These are phyloP conservation scores for Ricinus communis DNA, from an alignment of 345 rosid genomes.

Conservation along the genomic window DNA sequence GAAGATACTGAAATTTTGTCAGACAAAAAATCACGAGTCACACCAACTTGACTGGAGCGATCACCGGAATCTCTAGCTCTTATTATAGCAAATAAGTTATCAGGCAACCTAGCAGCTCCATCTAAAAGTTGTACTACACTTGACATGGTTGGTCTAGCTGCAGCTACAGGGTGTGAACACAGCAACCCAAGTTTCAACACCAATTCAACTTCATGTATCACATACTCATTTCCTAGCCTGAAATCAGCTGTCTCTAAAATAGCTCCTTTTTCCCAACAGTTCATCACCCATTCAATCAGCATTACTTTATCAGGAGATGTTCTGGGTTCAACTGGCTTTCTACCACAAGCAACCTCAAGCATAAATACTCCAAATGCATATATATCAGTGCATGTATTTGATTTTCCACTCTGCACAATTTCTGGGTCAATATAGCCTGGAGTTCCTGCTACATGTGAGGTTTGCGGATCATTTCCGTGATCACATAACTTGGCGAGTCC, in stretches of 20 bases:
- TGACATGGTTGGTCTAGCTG: conserved; percentile 7
- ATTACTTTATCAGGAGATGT: not conserved
- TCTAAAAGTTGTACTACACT: conserved; percentile 1
- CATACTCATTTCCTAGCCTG: conserved; percentile 1
- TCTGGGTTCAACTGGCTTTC: conserved; percentile 1
- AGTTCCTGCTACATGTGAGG: conserved; percentile 1
- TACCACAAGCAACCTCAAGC: conserved; percentile 5
- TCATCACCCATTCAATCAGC: conserved; percentile 2
- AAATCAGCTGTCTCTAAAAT: not conserved
- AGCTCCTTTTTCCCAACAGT: conserved; percentile 2
- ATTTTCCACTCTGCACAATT: conserved; percentile 2
- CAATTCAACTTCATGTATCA: not conserved
- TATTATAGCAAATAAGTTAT: not conserved
- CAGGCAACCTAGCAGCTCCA: not conserved
- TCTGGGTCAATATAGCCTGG: conserved; percentile 2
- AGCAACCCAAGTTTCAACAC: conserved; percentile 4
- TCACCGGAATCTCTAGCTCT: not conserved
- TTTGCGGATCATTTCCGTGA: conserved; percentile 6
- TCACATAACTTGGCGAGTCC: conserved; percentile 12
- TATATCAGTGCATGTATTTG: conserved; percentile 1
- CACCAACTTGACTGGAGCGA: not conserved
- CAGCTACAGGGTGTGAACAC: conserved; percentile 1
- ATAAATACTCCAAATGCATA: conserved; percentile 9
- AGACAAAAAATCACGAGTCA: not conserved
- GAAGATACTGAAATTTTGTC: not conserved